Conservation (phyloP, 2,329 filamentous ascomycete genomes). For the Ophiostoma novo-ulmi region DNA sequence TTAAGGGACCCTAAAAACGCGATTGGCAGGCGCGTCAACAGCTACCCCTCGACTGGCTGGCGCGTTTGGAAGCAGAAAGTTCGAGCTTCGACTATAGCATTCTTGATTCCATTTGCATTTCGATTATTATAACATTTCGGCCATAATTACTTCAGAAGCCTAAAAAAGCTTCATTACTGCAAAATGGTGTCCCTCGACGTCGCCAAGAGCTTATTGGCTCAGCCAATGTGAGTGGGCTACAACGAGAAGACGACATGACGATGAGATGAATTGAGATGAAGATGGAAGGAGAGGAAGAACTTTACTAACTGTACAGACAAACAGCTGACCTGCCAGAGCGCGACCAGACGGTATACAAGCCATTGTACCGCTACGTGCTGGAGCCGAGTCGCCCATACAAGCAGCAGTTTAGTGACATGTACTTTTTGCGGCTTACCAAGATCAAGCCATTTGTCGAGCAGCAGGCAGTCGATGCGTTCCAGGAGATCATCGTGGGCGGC, state of each 20-base stretch:
- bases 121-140: background rate
- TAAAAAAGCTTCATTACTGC: background rate
- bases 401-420: slow-evolving; percentile 97
- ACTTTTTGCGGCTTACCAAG: slow-evolving; percentile 83
- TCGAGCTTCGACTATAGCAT: background rate
- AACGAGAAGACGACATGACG: background rate
- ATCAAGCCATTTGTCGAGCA: slow-evolving; percentile 78
- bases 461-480: slow-evolving; percentile 71
- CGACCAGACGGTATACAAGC: slow-evolving; percentile 58
- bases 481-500: slow-evolving; percentile 68
- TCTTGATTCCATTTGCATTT: background rate
- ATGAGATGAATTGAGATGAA: background rate
- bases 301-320: slow-evolving; percentile 30
- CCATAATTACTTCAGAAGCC: no score
- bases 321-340: slow-evolving; percentile 44
- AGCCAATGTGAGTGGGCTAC: slow-evolving; percentile 43
- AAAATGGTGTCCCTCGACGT: slow-evolving; percentile 44
- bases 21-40: slow-evolving; percentile 14
- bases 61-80: background rate
- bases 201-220: slow-evolving; percentile 43
- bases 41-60: slow-evolving; percentile 7
- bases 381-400: slow-evolving; percentile 70
- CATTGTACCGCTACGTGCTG: slow-evolving; percentile 69
- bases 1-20: slow-evolving; percentile 12
- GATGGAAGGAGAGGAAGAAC: background rate